A percentile compares a stretch with the other conserved stretches of the same genome.
Conservation (phyloP, 352 stramenopile genomes). For the Plasmopara halstedii region DNA sequence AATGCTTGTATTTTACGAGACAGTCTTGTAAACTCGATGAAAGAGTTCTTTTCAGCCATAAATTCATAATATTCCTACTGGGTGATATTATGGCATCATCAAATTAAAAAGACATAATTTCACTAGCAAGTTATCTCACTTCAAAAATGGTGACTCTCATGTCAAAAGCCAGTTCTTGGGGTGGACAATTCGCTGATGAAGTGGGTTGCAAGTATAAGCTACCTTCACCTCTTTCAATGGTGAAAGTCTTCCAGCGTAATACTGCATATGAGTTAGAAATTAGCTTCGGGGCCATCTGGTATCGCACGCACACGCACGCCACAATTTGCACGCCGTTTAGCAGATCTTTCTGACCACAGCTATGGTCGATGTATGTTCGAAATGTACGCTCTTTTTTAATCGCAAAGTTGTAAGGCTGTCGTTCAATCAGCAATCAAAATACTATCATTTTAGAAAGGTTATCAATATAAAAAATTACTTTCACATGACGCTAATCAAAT, state of each 20-base stretch:
- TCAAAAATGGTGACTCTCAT: constrained; percentile 6
- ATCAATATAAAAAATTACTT: no score
- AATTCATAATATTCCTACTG: no score
- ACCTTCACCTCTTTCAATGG: not conserved
- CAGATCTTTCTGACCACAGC: constrained; percentile 19
- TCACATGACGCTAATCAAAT: no score
- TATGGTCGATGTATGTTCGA: not conserved
- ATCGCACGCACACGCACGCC: constrained; percentile 24
- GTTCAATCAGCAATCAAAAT: no score
- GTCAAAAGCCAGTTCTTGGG: constrained; percentile 1
- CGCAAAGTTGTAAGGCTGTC: constrained; percentile 15
- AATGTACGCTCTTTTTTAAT: constrained; percentile 10
- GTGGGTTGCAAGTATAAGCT: constrained; percentile 4
- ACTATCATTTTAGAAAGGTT: not conserved
- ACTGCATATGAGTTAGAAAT: not conserved
- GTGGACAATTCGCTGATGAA: constrained; percentile 5
- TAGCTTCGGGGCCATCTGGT: constrained; percentile 9
- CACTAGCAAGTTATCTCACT: not conserved
- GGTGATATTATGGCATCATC: not conserved
- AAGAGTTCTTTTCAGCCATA: no score
- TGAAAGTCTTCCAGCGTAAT: not conserved
- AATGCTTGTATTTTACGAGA: no score
- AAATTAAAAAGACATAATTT: not conserved
- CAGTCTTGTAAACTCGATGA: no score
- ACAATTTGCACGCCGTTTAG: constrained; percentile 14